Evolutionary conservation across 1,284 basidiomycete species (phyloP), one percentile per base, ranked within the genome.

Genomic region (Boletus semigastroideus): DNA sequence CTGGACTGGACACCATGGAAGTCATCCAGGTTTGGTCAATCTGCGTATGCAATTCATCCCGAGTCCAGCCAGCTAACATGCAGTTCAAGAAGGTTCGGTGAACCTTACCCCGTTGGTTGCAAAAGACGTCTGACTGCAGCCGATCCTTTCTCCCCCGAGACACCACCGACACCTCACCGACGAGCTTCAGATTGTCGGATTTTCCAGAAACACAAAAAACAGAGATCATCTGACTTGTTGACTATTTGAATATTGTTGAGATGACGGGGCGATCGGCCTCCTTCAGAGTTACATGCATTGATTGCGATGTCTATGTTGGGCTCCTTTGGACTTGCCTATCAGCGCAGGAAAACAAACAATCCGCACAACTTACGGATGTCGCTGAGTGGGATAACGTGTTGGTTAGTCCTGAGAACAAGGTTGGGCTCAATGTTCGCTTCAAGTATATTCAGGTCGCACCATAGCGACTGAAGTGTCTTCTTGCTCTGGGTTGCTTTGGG

Each of bases 161-260:
- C n/a, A 42, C 27, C 9, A 6, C n/a, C n/a, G n/a, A 27, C 11
- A 31, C 2, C 12, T 36, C 19, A 8, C 33, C 31, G 10, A 37
- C n/a, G 3, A n/a, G 16, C n/a, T 37, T 19, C n/a, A 37, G 34
- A 14, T 46, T 36, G 44, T 25, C 34, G 5, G 8, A 7, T 36
- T 36, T 76, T 3, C 89, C 91, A 45, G 83, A 85, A 8, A 85
- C 72, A 68, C 94, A 92, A 59, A 92, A n/a, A 94, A 64, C 94
- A 94, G 4, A 87, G 84, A 55, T 90, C 86, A 58, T 91, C 79
- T 28, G 86, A 81, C 65, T 95, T 92, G 57, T 83, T 86, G 19
- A 94, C 83, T 43, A 80, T 76, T 55, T 80, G 79, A 79, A 92
- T 88, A 30, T 81, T 74, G 61, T 85, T 77, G 49, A 83, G 73